A percentile compares a stretch with the other conserved stretches of the same genome.
phyloP scores from a whole-genome alignment of 352 stramenopile genomes.

The Phytophthora tubulina region DNA sequence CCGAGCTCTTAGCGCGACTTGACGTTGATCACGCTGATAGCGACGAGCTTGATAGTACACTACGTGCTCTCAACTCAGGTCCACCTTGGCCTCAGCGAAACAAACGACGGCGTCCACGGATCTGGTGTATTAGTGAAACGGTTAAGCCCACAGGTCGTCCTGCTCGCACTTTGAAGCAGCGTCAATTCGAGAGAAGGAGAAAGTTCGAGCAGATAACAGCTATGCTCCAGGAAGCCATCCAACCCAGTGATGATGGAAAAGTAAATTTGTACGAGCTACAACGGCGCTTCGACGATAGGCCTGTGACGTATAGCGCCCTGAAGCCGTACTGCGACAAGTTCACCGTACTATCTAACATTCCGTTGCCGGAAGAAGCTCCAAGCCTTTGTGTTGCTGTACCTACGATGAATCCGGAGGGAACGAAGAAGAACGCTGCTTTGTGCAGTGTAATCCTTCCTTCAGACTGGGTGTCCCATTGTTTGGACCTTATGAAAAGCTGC shows the following conservation, averaged over 20 bases:
- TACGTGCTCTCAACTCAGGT: too few species aligned
- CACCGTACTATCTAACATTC: background rate
- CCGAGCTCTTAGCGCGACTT: too few species aligned
- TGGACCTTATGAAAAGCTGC: background rate
- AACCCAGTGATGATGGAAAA: background rate
- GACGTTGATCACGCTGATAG: too few species aligned
- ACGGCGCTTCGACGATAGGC: background rate
- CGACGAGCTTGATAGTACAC: too few species aligned
- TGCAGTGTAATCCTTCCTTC: background rate
- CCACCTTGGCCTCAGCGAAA: too few species aligned
- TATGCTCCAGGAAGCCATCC: background rate
- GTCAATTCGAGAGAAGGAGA: background rate
- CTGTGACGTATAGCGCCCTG: background rate
- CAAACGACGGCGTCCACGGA: too few species aligned
- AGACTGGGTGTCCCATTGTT: background rate
- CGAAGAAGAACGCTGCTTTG: background rate
- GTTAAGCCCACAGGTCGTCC: too few species aligned
- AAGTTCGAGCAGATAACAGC: background rate
- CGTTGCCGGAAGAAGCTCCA: background rate
- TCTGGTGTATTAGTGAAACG: too few species aligned
- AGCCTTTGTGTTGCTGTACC: background rate
- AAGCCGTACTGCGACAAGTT: background rate
- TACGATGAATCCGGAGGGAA: background rate
- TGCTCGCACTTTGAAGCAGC: background rate
- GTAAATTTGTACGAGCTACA: background rate